Evolutionary conservation across 352 stramenopile genomes (phyloP).

Genomic region (Peronospora belbahrii): DNA sequence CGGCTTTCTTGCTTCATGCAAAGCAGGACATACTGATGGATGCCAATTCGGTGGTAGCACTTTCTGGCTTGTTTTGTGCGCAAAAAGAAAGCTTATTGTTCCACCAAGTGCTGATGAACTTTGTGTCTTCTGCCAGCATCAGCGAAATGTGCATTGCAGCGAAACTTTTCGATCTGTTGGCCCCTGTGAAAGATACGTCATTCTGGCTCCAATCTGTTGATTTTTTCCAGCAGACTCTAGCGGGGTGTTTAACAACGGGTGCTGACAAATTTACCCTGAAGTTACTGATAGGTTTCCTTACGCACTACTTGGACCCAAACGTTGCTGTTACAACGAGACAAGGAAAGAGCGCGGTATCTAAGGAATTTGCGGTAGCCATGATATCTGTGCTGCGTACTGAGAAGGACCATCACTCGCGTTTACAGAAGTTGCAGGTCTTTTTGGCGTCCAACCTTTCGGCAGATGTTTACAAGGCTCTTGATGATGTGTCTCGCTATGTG

Average conservation of each 20-base stretch:
- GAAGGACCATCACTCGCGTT: slow-evolving; percentile 17
- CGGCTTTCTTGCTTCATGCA: slow-evolving; percentile 41
- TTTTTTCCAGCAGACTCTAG: slow-evolving; percentile 51
- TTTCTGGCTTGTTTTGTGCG: slow-evolving; percentile 40
- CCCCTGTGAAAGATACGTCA: slow-evolving; percentile 33
- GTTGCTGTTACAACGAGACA: slow-evolving; percentile 28
- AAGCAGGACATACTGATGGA: slow-evolving; percentile 80
- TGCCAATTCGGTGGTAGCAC: slow-evolving; percentile 35
- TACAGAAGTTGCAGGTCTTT: slow-evolving; percentile 41
- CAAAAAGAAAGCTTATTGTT: slow-evolving; percentile 30
- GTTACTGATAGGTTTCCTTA: slow-evolving; percentile 44
- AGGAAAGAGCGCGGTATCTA: slow-evolving; percentile 28
- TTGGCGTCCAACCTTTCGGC: slow-evolving; percentile 33
- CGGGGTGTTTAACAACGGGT: slow-evolving; percentile 11
- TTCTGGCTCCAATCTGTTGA: slow-evolving; percentile 65
- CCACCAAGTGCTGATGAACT: slow-evolving; percentile 39
- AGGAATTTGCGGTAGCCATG: slow-evolving; percentile 49
- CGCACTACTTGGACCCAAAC: slow-evolving; percentile 42
- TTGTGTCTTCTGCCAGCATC: slow-evolving; percentile 37
- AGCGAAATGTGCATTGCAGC: slow-evolving; percentile 39
- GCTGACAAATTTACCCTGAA: slow-evolving; percentile 3
- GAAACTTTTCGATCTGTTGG: slow-evolving; percentile 58
- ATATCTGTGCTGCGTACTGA: slow-evolving; percentile 40
- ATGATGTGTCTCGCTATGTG: slow-evolving; percentile 40
- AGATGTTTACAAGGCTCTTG: slow-evolving; percentile 38